phyloP scores from a whole-genome alignment of 257 asterid genomes.

The Solanum boliviense region DNA sequence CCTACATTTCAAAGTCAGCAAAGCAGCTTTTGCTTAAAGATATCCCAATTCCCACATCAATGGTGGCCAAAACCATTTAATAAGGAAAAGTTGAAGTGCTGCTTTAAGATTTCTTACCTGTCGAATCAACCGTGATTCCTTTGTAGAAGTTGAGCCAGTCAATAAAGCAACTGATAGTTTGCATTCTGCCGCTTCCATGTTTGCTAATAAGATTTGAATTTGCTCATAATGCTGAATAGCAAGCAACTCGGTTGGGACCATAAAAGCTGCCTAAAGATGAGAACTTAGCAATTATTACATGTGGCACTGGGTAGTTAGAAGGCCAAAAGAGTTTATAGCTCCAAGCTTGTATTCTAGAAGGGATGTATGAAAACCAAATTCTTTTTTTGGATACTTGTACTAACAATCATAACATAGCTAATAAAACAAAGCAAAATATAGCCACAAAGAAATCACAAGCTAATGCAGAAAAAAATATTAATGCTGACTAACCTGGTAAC shows the following conservation, averaged over 20 bases:
- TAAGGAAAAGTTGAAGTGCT: not conserved
- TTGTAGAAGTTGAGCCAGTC: conserved; percentile 82
- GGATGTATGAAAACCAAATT: not conserved
- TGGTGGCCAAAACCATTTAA: not conserved
- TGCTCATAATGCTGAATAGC: conserved; percentile 89
- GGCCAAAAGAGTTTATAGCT: not conserved
- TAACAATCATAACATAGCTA: not conserved
- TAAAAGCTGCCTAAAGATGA: conserved; percentile 79
- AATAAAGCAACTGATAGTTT: conserved; percentile 74
- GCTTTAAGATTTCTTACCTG: conserved; percentile 27
- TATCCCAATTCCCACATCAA: not conserved
- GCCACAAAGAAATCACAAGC: not conserved
- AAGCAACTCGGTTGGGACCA: conserved; percentile 98
- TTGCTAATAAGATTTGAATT: conserved; percentile 57
- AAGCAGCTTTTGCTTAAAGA: not conserved
- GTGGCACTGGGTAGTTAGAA: not conserved
- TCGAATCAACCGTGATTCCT: conserved; percentile 58
- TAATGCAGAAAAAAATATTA: not conserved
- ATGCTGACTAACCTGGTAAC: conserved; percentile 54
- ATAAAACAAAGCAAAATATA: not conserved
- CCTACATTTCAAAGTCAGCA: not conserved
- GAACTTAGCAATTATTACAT: not conserved
- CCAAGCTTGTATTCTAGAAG: not conserved
- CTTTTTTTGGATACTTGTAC: not conserved
- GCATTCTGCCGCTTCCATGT: conserved; percentile 24